Base-by-base conservation (phyloP, 192 early-diverging fungal species). In the Podila verticillata region DNA sequence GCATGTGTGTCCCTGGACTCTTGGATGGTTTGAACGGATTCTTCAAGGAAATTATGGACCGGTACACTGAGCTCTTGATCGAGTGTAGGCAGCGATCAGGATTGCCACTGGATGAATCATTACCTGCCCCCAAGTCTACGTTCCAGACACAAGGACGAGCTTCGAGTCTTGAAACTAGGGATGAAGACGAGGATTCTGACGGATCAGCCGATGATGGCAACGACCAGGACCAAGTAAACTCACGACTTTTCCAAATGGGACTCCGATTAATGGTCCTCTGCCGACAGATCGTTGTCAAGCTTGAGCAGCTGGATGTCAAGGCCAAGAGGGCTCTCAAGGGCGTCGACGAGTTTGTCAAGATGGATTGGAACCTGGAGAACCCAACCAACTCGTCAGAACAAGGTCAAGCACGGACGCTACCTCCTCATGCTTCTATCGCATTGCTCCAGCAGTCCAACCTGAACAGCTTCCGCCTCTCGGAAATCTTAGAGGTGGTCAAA, bases 241-340 rank as follows among this genome's bases (percentile, higher is more conserved):
- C 51, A 2, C 88, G 92, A 71, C 78, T 83, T 0, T 93, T 94
- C 74, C 91, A 93, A 51, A 77, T 89, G 56, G 93, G 89, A n/a
- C 74, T 93, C 28, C 75, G 86, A 31, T 44, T 92, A 19, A 82
- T 94, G 66, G 89, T 82, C 17, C 68, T 91, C 4, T 89, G 89
- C 61, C 73, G 79, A 26, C 61, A 69, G 3, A 44, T 91, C 28
- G 62, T 72, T n/a, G 69, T 83, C 20, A 66, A 82, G 12, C 65
- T 92, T 9, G 75, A 63, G 8, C 66, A 60, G 3, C 83, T 89
- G 34, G 86, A 89, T 47, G 47, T 75, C n/a, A 77, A 78, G 22
- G 36, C 74, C 26, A 84, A 77, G 32, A 70, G 36, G 47, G 68
- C 62, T 0, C 69, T 84, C 58, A 35, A 57, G 0, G 69, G 57